A percentile compares a stretch with the other conserved stretches of the same genome.
These are phyloP conservation scores for Clathrospora elynae DNA, from an alignment of 2,329 filamentous ascomycete species.

Conservation along the genomic window DNA sequence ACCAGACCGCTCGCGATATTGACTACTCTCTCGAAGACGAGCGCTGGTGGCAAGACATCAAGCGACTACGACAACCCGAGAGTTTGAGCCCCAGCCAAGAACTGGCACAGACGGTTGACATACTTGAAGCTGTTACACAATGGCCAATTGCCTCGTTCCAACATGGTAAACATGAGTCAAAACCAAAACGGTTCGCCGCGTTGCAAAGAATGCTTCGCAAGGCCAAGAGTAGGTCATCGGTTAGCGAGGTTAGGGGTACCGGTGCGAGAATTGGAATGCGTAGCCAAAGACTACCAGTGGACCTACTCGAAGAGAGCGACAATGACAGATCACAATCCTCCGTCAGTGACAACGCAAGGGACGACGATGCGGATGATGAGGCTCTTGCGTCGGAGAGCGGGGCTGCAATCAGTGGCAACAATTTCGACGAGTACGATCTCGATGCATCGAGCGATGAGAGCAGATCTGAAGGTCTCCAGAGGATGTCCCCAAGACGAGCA, in stretches of 20 bases:
- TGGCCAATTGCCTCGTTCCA: constrained; percentile 62
- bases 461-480: constrained; percentile 15
- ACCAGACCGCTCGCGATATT: constrained; percentile 64
- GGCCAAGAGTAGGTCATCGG: constrained; percentile 59
- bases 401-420: constrained; percentile 37
- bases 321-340: constrained; percentile 35
- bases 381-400: constrained; percentile 40
- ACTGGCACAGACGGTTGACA: constrained; percentile 51
- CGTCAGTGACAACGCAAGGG: constrained; percentile 13
- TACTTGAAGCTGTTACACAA: constrained; percentile 51
- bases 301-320: constrained; percentile 55
- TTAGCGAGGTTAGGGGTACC: constrained; percentile 56
- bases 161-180: constrained; percentile 53
- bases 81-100: constrained; percentile 51
- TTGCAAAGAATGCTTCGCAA: constrained; percentile 67
- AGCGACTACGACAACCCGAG: constrained; percentile 52
- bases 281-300: constrained; percentile 71
- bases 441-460: constrained; percentile 41
- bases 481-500: constrained; percentile 22
- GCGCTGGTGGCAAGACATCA: constrained; percentile 82
- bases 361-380: constrained; percentile 35
- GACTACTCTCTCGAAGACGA: constrained; percentile 71
- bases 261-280: constrained; percentile 75
- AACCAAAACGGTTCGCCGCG: constrained; percentile 59
- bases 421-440: constrained; percentile 44